Conservation (phyloP, 306 rosid species). For the Morella rubra region DNA sequence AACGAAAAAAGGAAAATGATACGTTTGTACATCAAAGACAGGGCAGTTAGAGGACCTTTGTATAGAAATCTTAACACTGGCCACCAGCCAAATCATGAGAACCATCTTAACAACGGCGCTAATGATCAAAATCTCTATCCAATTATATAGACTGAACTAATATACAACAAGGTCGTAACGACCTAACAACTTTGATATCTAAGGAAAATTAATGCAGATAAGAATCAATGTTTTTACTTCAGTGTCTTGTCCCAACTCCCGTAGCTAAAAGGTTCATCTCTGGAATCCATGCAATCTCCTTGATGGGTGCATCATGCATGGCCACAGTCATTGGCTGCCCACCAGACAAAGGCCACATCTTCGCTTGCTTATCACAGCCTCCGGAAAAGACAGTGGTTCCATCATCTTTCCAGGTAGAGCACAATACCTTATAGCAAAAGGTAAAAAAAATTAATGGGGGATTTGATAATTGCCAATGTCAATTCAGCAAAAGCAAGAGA, state of each 20-base stretch:
- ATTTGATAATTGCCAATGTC: slow-evolving; percentile 3
- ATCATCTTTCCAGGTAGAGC: slow-evolving; percentile 95
- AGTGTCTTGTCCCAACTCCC: slow-evolving; percentile 88
- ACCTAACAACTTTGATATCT: slow-evolving; percentile 1
- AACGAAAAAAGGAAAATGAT: background rate
- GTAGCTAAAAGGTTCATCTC: slow-evolving; percentile 82
- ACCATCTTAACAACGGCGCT: background rate
- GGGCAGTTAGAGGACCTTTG: too few relatives aligned
- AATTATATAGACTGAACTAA: background rate
- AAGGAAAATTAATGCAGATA: background rate
- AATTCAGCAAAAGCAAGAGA: background rate
- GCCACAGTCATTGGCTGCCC: slow-evolving; percentile 85
- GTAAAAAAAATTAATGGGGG: background rate
- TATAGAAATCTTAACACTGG: background rate
- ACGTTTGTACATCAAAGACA: background rate
- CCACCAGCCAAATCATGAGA: background rate
- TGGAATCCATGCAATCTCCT: slow-evolving; percentile 85
- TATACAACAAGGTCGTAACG: background rate
- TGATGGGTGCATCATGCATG: slow-evolving; percentile 87
- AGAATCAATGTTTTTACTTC: slow-evolving; percentile 40
- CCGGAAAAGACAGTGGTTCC: slow-evolving; percentile 94
- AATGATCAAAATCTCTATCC: background rate
- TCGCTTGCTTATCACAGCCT: slow-evolving; percentile 92
- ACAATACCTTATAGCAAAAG: slow-evolving; percentile 59
- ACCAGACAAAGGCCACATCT: slow-evolving; percentile 94